Evolutionary conservation across 345 rosid genomes (phyloP).

Genomic region (Bruguiera parviflora): DNA sequence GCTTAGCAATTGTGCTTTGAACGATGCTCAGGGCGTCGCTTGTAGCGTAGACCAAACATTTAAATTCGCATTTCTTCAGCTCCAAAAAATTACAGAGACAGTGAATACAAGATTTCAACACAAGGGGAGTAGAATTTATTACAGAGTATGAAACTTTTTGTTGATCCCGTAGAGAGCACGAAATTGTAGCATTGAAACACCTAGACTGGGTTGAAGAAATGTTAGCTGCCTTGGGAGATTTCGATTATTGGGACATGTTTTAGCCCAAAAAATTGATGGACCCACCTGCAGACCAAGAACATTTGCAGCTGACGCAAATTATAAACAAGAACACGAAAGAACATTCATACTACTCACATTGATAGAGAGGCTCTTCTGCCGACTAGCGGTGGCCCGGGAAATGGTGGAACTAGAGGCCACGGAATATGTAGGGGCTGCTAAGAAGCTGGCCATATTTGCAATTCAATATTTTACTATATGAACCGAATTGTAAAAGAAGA

Average conservation of each 20-base stretch:
- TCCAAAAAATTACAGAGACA: not conserved
- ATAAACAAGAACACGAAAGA: not conserved
- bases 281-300: conserved; percentile 34
- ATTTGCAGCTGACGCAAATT: not conserved
- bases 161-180: conserved; percentile 29
- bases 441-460: conserved; percentile 34
- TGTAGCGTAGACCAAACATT: conserved; percentile 32
- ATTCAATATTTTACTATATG: not conserved
- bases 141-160: conserved; percentile 12
- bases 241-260: conserved; percentile 31
- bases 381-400: conserved; percentile 7
- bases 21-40: conserved; percentile 49
- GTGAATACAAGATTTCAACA: not conserved
- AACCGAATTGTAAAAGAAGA: not conserved
- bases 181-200: conserved; percentile 30
- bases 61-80: not conserved
- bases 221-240: conserved; percentile 24
- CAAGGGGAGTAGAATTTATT: conserved; percentile 9
- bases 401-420: conserved; percentile 18
- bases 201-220: conserved; percentile 26
- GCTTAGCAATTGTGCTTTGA: conserved; percentile 58
- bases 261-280: conserved; percentile 19
- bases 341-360: conserved; percentile 14
- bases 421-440: conserved; percentile 24
- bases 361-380: conserved; percentile 23